Conservation (phyloP, 176 grass and related monocot genomes). For the Chloris gayana region DNA sequence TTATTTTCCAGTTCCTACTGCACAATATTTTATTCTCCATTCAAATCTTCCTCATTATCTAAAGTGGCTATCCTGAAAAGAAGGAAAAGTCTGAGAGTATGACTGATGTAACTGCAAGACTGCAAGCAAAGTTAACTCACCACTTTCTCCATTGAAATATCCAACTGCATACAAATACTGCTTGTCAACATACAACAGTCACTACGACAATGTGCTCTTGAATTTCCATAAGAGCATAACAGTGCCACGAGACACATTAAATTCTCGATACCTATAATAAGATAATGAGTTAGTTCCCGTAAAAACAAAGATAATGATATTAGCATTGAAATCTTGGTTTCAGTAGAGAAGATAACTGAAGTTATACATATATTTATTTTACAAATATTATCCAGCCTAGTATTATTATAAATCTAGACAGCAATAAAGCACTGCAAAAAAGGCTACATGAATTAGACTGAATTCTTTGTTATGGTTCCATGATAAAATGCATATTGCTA, state of each 20-base stretch:
- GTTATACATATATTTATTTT: constrained; percentile 10
- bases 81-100: not conserved
- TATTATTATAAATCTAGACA: not conserved
- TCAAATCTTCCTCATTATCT: not conserved
- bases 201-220: not conserved
- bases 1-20: not conserved
- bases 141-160: constrained; percentile 30
- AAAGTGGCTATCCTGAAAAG: not conserved
- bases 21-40: not conserved
- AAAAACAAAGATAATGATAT: constrained; percentile 40
- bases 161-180: constrained; percentile 11
- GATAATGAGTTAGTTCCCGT: too few relatives aligned
- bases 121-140: constrained; percentile 17
- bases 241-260: not conserved
- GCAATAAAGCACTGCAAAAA: not conserved
- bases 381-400: constrained; percentile 1
- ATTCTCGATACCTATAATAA: constrained; percentile 32
- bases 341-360: not conserved
- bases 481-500: not conserved
- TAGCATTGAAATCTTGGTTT: not conserved
- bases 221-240: constrained; percentile 9
- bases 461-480: not conserved
- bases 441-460: not conserved
- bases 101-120: not conserved
- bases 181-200: constrained; percentile 11